These are phyloP conservation scores for Curvularia eragrostidis DNA, from an alignment of 2,329 filamentous ascomycete genomes.

Conservation along the genomic window DNA sequence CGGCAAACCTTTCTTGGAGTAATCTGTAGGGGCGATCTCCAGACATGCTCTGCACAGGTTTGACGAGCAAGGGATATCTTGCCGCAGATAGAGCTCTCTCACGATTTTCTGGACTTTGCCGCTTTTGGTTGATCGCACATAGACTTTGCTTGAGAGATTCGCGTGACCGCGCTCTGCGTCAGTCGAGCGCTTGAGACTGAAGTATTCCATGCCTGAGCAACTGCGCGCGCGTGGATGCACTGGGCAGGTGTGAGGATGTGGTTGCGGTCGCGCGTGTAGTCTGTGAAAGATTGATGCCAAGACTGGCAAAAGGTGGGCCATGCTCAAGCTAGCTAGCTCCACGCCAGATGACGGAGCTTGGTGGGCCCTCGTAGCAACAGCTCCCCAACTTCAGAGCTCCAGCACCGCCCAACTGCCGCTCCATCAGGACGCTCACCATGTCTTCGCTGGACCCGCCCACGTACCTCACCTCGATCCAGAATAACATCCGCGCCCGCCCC, in stretches of 20 bases:
- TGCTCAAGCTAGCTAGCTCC: slow-evolving; percentile 27
- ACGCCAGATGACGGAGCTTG: slow-evolving; percentile 44
- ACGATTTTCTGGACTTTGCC: slow-evolving; percentile 99
- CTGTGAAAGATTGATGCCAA: slow-evolving; percentile 39
- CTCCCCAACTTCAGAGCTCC: slow-evolving; percentile 17
- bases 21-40: slow-evolving; percentile 76
- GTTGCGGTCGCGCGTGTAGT: slow-evolving; percentile 26
- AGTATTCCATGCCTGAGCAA: slow-evolving; percentile 42
- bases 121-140: slow-evolving; percentile 90
- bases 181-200: slow-evolving; percentile 65
- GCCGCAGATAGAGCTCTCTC: slow-evolving; percentile 90
- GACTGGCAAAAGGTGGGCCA: slow-evolving; percentile 28
- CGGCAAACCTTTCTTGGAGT: slow-evolving; percentile 72
- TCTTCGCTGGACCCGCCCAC: slow-evolving; percentile 84
- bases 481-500: slow-evolving; percentile 93
- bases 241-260: neutral
- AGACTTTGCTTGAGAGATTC: slow-evolving; percentile 93
- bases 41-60: slow-evolving; percentile 82
- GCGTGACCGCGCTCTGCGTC: slow-evolving; percentile 63
- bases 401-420: slow-evolving; percentile 6
- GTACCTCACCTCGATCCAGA: slow-evolving; percentile 87
- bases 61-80: slow-evolving; percentile 97
- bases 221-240: slow-evolving; percentile 9
- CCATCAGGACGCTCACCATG: slow-evolving; percentile 61
- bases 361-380: slow-evolving; percentile 41